Percentiles rank a stretch among this genome's conserved stretches.
Evolutionary conservation across 768 basidiomycete genomes (phyloP).

Genomic region (Kwoniella sp.): DNA sequence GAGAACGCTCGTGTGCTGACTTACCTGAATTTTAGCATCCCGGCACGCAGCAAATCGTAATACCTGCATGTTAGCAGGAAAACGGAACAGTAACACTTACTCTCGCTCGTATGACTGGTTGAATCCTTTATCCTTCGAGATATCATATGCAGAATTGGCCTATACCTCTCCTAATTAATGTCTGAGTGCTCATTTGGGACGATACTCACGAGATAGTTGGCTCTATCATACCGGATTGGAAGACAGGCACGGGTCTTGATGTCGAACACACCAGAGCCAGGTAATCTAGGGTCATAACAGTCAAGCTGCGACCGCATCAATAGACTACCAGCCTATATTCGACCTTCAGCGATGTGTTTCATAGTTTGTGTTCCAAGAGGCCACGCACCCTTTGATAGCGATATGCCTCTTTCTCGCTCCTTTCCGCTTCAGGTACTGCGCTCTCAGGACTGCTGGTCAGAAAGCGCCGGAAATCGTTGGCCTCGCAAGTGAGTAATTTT

Average conservation of each 20-base stretch:
- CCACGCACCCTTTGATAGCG: constrained; percentile 70
- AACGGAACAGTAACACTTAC: constrained; percentile 16
- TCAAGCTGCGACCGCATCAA: constrained; percentile 96
- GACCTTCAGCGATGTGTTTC: constrained; percentile 46
- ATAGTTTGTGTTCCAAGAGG: not conserved
- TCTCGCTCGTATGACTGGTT: constrained; percentile 84
- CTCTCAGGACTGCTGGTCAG: constrained; percentile 46
- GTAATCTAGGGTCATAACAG: constrained; percentile 71
- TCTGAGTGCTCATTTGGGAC: not conserved
- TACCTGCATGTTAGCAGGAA: constrained; percentile 51
- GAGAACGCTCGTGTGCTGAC: constrained; percentile 16
- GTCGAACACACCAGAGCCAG: constrained; percentile 89
- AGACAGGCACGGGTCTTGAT: constrained; percentile 89
- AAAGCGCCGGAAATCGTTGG: constrained; percentile 61
- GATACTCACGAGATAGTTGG: constrained; percentile 67
- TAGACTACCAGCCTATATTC: constrained; percentile 51
- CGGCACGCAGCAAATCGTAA: constrained; percentile 87
- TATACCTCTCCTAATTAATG: no score
- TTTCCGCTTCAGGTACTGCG: constrained; percentile 45
- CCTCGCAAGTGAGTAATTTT: constrained; percentile 70
- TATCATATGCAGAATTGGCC: constrained; percentile 76
- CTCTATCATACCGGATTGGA: constrained; percentile 74
- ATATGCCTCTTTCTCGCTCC: constrained; percentile 63
- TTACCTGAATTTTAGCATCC: constrained; percentile 88
- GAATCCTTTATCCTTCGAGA: constrained; percentile 61